Conservation (phyloP, 345 rosid genomes). For the Durio zibethinus region DNA sequence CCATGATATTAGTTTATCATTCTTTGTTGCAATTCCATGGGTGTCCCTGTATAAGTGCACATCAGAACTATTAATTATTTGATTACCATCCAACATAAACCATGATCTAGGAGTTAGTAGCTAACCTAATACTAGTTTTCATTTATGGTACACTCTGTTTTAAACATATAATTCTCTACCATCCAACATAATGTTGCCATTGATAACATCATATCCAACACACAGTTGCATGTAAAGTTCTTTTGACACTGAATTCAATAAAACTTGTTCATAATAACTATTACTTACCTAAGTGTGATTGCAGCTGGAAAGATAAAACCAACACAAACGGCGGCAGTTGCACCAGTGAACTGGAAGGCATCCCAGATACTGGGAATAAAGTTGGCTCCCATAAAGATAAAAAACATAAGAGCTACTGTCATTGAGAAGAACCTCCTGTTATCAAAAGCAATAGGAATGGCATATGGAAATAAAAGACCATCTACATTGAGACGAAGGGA, state of each 20-base stretch:
- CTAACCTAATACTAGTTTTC: neutral
- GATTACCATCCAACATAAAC: neutral
- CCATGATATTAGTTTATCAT: conserved; percentile 49
- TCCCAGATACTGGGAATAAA: conserved; percentile 68
- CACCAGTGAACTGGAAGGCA: conserved; percentile 70
- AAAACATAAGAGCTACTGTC: conserved; percentile 49
- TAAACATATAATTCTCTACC: neutral
- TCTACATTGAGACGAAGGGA: conserved; percentile 66
- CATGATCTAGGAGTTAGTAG: neutral
- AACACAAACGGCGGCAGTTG: conserved; percentile 54
- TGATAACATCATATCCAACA: neutral
- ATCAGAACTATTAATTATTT: neutral
- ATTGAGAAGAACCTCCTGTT: conserved; percentile 45
- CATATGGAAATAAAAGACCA: conserved; percentile 58
- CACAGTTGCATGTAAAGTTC: neutral
- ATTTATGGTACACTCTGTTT: neutral
- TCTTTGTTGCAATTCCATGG: conserved; percentile 50
- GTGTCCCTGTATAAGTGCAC: conserved; percentile 37
- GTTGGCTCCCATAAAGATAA: conserved; percentile 55
- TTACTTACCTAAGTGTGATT: conserved; percentile 45
- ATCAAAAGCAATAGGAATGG: conserved; percentile 47
- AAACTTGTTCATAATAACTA: neutral
- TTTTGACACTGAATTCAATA: neutral
- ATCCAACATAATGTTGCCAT: neutral
- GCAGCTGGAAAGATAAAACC: conserved; percentile 68